Conservation (phyloP, 1,284 basidiomycete species). For the Rhodotorula sp. region DNA sequence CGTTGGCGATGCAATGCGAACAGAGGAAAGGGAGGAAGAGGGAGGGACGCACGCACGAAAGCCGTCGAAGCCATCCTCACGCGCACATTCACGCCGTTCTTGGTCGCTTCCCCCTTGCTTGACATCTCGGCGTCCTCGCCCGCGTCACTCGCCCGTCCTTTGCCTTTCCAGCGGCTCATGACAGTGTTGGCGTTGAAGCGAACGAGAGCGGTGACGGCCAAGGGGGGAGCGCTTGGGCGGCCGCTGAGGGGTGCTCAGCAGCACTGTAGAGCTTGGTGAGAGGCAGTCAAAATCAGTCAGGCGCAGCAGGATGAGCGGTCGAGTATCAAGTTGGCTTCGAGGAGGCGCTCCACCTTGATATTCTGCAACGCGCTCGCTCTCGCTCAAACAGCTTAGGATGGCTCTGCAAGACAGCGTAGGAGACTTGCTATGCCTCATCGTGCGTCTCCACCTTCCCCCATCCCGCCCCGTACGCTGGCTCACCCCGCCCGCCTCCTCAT, state of each 20-base stretch:
- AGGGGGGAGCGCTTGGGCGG: too few species aligned
- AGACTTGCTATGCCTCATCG: slow-evolving; percentile 37
- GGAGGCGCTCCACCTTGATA: neutral
- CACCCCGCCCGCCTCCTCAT: neutral
- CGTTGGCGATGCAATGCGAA: neutral
- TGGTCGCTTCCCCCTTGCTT: too few species aligned
- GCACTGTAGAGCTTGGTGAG: too few species aligned
- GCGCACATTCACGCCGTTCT: neutral
- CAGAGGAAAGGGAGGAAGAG: neutral
- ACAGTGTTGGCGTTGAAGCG: too few species aligned
- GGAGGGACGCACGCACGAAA: neutral
- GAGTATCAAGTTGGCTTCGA: too few species aligned
- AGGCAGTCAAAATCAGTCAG: too few species aligned
- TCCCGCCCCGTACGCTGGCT: neutral
- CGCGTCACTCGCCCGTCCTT: too few species aligned
- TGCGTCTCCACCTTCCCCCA: neutral
- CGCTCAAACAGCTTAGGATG: neutral
- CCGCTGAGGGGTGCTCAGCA: too few species aligned
- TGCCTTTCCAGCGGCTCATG: too few species aligned
- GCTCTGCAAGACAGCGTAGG: slow-evolving; percentile 6
- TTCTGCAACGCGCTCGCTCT: neutral
- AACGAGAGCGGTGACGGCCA: too few species aligned
- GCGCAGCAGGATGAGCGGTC: too few species aligned
- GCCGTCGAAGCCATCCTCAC: neutral
- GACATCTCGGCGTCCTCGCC: neutral